Base-by-base conservation (phyloP, 441 rosid species). In the Daphne laureola region DNA sequence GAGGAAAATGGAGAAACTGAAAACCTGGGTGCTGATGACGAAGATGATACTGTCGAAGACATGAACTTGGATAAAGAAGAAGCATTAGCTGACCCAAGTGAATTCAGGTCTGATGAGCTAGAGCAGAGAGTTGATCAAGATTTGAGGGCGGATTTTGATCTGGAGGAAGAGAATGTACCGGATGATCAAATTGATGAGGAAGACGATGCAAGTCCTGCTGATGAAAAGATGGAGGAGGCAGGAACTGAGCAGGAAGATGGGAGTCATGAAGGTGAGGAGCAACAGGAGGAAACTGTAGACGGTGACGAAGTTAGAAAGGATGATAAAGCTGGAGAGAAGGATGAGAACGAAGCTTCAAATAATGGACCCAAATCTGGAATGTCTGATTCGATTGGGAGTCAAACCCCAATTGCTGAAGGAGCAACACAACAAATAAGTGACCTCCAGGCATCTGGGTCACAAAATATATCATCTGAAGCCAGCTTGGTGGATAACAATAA, bases 1-100 rank as follows among this genome's bases (percentile, higher is more conserved):
- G 45, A 31, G 18, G 36, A 54, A 67, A 73, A 49, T 44, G 69
- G 78, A 63, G 82, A 75, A 70, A 64, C 40, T 41, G 79, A 68
- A 47, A 62, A 73, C 36, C 66, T 65, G 69, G 95, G 78, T 67
- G 82, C 73, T 67, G 17, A 42, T 42, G 76, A 64, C 52, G 84
- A 79, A 64, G 12, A 52, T 18, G 97, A 82, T 55, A 66, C 69
- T 54, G 43, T 40, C 43, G 95, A 90, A 62, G 97, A 82, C 51
- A 53, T 69, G 71, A 69, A 63, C 62, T 70, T 79, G 78, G 77
- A 70, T 56, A 81, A 86, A 61, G 84, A 85, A 54, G 87, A 84
- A 57, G 85, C 86, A 51, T 71, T 75, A 68, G 70, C 78, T 45
- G 96, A 83, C 77, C 72, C 89, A 42, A 59, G 79, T 57, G 99